Evolutionary conservation across 805 yeast species (phyloP).

Genomic region (Barnettozyma vustinii): DNA sequence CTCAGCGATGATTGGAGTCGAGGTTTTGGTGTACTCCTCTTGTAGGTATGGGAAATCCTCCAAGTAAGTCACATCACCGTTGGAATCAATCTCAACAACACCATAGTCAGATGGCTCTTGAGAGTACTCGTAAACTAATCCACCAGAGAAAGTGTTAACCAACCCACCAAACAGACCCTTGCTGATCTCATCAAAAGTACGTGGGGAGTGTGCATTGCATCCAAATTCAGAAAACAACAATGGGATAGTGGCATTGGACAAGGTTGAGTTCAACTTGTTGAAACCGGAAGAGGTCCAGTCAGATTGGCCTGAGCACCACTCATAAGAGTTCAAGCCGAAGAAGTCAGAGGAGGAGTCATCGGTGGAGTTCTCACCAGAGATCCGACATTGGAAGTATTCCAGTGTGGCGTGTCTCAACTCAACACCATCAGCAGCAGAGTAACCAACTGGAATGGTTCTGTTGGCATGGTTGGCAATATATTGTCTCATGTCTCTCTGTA

Average conservation of each 20-base stretch:
- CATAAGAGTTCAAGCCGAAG: slow-evolving; percentile 90
- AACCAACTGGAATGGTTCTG: slow-evolving; percentile 89
- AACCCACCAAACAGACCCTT: slow-evolving; percentile 66
- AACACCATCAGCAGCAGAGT: slow-evolving; percentile 85
- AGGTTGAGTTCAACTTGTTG: slow-evolving; percentile 49
- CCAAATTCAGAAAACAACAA: slow-evolving; percentile 75
- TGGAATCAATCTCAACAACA: slow-evolving; percentile 48
- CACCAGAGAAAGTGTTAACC: slow-evolving; percentile 71
- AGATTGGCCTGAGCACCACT: slow-evolving; percentile 84
- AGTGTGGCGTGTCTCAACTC: slow-evolving; percentile 68
- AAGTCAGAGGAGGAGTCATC: slow-evolving; percentile 75
- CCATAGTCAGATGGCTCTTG: slow-evolving; percentile 78
- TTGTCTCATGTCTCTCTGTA: slow-evolving; percentile 86
- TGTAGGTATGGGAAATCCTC: slow-evolving; percentile 49
- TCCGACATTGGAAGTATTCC: slow-evolving; percentile 78
- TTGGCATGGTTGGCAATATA: slow-evolving; percentile 64
- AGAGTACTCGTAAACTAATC: slow-evolving; percentile 87
- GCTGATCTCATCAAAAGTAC: slow-evolving; percentile 78
- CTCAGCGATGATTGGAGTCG: slow-evolving; percentile 34
- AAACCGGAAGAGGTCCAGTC: slow-evolving; percentile 70
- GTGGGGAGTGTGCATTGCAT: slow-evolving; percentile 70
- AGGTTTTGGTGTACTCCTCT: slow-evolving; percentile 33
- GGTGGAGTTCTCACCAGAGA: slow-evolving; percentile 43
- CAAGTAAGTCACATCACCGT: slow-evolving; percentile 36
- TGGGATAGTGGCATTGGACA: slow-evolving; percentile 57